A percentile compares a stretch with the other conserved stretches of the same genome.
phyloP scores from a whole-genome alignment of 805 yeast species.

The Trichomonascus vanleenenianus region DNA sequence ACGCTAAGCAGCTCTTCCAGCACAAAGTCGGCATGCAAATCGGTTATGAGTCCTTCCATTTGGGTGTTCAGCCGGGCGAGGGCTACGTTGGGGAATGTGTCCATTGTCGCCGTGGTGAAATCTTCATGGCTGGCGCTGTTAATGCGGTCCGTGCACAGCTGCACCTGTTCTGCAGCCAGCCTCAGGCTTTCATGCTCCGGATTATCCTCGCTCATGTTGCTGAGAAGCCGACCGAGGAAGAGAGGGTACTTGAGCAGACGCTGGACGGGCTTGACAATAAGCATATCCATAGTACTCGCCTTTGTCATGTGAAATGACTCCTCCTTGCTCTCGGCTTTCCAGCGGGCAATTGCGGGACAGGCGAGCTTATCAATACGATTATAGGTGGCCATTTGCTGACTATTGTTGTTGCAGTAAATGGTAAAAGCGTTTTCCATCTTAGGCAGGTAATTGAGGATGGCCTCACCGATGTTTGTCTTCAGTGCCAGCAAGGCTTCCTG shows the following conservation, averaged over 20 bases:
- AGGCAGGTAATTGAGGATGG: constrained; percentile 22
- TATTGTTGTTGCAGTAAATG: constrained; percentile 26
- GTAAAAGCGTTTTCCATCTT: constrained; percentile 28
- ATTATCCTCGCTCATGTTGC: constrained; percentile 29
- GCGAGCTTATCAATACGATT: constrained; percentile 18
- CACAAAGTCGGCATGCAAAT: constrained; percentile 6
- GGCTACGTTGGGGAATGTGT: neutral
- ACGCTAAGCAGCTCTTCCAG: constrained; percentile 10
- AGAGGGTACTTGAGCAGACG: constrained; percentile 37
- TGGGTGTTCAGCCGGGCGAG: constrained; percentile 3
- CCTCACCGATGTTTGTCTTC: constrained; percentile 27
- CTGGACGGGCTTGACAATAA: constrained; percentile 40
- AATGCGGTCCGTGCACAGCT: constrained; percentile 18
- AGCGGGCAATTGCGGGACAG: constrained; percentile 21
- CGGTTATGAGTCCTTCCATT: constrained; percentile 1
- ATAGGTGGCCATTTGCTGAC: constrained; percentile 24
- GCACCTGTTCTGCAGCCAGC: constrained; percentile 16
- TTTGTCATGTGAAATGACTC: constrained; percentile 25
- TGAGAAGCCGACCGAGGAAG: constrained; percentile 27
- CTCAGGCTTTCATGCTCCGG: constrained; percentile 37
- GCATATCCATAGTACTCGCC: constrained; percentile 35
- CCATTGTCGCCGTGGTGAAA: neutral
- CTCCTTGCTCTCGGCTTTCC: constrained; percentile 29
- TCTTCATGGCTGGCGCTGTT: constrained; percentile 6
- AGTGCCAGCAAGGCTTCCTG: constrained; percentile 16